phyloP scores from a whole-genome alignment of 257 asterid species.

The Thymus quinquecostatus region DNA sequence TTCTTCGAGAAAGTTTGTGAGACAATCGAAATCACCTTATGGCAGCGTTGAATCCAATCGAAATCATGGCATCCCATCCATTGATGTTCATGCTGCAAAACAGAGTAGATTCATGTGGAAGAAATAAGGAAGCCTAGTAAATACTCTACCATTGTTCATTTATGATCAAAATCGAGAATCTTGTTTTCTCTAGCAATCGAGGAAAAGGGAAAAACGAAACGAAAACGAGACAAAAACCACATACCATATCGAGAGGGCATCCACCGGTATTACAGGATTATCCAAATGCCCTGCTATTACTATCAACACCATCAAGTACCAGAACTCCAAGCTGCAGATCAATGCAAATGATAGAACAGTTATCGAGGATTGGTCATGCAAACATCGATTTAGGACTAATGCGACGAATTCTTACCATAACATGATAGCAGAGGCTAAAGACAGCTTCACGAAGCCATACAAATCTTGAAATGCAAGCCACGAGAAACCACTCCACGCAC shows the following conservation, averaged over 20 bases:
- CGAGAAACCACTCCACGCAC: constrained; percentile 87
- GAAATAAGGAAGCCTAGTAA: not conserved
- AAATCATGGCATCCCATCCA: constrained; percentile 84
- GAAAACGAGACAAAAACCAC: not conserved
- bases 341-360: constrained; percentile 1
- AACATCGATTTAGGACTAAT: not conserved
- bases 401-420: constrained; percentile 49
- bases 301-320: constrained; percentile 76
- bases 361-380: not conserved
- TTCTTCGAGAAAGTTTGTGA: not conserved
- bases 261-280: constrained; percentile 73
- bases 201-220: not conserved
- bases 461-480: constrained; percentile 74
- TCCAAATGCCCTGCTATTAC: constrained; percentile 76
- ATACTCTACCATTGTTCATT: not conserved
- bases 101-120: not conserved
- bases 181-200: not conserved
- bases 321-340: constrained; percentile 81
- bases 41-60: constrained; percentile 85
- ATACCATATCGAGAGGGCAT: constrained; percentile 91
- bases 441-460: constrained; percentile 65
- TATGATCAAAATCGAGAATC: not conserved
- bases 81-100: constrained; percentile 72
- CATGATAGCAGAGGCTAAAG: constrained; percentile 84
- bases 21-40: constrained; percentile 50